Conservation (phyloP, 1,284 basidiomycete species). For the Ganoderma sinense region DNA sequence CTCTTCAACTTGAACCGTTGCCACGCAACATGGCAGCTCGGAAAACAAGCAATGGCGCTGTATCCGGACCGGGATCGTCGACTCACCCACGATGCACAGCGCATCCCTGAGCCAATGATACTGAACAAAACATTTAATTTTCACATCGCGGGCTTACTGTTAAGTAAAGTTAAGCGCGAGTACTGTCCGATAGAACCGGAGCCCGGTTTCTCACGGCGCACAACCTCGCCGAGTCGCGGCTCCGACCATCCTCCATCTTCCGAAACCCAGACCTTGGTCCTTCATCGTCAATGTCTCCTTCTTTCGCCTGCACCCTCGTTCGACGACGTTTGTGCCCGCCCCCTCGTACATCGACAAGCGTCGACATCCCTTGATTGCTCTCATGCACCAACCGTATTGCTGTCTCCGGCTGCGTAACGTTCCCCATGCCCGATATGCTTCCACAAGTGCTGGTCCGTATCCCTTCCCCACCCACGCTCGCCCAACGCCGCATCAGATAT, state of each 20-base stretch:
- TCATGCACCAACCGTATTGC: background rate
- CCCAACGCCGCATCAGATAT: slow-evolving; percentile 60
- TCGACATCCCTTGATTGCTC: background rate
- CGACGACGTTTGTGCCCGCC: background rate
- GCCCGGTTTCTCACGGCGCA: background rate
- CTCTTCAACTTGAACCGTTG: too few species aligned
- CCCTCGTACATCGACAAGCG: background rate
- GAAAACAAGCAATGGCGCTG: too few species aligned
- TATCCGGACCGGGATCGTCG: too few species aligned
- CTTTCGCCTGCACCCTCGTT: background rate
- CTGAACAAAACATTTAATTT: too few species aligned
- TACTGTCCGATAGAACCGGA: background rate
- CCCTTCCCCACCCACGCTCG: slow-evolving; percentile 50
- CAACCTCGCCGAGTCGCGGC: background rate
- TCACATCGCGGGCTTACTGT: too few species aligned
- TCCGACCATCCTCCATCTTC: background rate
- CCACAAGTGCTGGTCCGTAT: slow-evolving; percentile 32
- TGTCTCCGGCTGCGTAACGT: background rate
- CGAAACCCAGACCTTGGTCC: background rate
- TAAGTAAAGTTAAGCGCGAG: too few species aligned
- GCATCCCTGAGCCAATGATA: too few species aligned
- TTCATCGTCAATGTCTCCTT: background rate
- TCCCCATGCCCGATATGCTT: slow-evolving; percentile 29
- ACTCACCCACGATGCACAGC: too few species aligned
- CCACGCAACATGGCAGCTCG: too few species aligned